Percentiles rank a stretch among this genome's conserved stretches.
These are phyloP conservation scores for Dissophora ornata DNA, from an alignment of 192 early-diverging fungal species.

Conservation along the genomic window DNA sequence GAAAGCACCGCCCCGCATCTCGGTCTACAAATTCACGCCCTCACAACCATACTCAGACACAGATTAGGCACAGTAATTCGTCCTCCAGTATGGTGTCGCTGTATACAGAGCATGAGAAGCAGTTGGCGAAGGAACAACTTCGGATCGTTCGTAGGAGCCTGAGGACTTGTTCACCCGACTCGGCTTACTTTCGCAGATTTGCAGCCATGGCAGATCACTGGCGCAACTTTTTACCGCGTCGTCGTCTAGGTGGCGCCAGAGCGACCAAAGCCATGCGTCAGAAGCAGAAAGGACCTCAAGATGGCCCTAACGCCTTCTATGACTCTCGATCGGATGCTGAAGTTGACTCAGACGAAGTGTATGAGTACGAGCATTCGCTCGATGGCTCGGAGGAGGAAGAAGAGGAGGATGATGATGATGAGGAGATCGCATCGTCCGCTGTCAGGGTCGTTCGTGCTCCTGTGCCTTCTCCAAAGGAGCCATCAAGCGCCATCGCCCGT, in stretches of 20 bases:
- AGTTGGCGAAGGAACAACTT: constrained; percentile 26
- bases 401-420: background rate
- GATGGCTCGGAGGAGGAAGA: background rate
- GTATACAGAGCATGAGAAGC: constrained; percentile 20
- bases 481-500: background rate
- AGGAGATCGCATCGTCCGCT: too few species aligned
- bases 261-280: background rate
- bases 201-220: constrained; percentile 32
- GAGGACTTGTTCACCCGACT: constrained; percentile 16
- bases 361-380: background rate
- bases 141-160: constrained; percentile 28
- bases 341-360: constrained; percentile 1
- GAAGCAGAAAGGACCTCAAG: background rate
- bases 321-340: background rate
- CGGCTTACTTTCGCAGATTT: constrained; percentile 19
- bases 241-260: background rate
- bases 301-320: background rate
- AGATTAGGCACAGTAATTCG: background rate
- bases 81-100: too few species aligned
- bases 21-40: background rate
- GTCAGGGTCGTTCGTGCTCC: too few species aligned
- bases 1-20: background rate
- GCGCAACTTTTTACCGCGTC: constrained; percentile 44
- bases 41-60: background rate
- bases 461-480: background rate